phyloP scores from a whole-genome alignment of 2,329 filamentous ascomycete genomes.

The Endocalyx cinctus region DNA sequence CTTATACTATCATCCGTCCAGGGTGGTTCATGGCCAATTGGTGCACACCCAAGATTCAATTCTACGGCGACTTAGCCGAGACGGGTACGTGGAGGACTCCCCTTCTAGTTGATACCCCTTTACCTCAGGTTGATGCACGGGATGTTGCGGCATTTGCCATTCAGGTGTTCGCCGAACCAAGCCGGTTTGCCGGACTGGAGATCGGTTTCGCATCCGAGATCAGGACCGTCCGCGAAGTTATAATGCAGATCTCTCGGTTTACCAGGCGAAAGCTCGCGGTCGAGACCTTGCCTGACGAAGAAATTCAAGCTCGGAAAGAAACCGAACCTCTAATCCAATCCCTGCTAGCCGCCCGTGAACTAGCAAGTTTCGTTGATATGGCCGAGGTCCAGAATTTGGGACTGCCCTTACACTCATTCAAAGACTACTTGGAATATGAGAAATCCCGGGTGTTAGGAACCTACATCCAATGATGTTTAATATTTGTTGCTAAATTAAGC shows the following conservation, averaged over 20 bases:
- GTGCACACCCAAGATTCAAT: constrained; percentile 12
- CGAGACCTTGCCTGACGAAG: constrained; percentile 35
- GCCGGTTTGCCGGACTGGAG: constrained; percentile 33
- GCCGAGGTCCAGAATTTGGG: constrained; percentile 29
- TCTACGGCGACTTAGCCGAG: constrained; percentile 8
- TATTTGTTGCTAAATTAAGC: too few relatives aligned
- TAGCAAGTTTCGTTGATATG: constrained; percentile 32
- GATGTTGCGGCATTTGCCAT: constrained; percentile 14
- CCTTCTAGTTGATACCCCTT: constrained; percentile 6
- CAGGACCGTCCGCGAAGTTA: constrained; percentile 26
- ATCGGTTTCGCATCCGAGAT: constrained; percentile 37
- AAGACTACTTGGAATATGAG: constrained; percentile 38
- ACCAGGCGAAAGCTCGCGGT: constrained; percentile 31
- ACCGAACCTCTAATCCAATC: constrained; percentile 33
- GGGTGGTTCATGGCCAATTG: constrained; percentile 18
- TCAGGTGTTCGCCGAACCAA: constrained; percentile 28
- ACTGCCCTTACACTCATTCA: constrained; percentile 37
- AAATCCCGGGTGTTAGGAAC: constrained; percentile 26
- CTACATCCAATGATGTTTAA: too few relatives aligned
- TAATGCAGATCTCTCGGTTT: constrained; percentile 30
- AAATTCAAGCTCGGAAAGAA: constrained; percentile 30
- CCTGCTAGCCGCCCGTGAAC: constrained; percentile 31
- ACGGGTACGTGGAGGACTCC: constrained; percentile 11
- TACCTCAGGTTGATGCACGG: constrained; percentile 12
- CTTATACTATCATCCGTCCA: constrained; percentile 14